Percentiles rank a stretch among this genome's conserved stretches.
These are phyloP conservation scores for Austroboletus niveus DNA, from an alignment of 1,284 basidiomycete genomes.

Conservation along the genomic window DNA sequence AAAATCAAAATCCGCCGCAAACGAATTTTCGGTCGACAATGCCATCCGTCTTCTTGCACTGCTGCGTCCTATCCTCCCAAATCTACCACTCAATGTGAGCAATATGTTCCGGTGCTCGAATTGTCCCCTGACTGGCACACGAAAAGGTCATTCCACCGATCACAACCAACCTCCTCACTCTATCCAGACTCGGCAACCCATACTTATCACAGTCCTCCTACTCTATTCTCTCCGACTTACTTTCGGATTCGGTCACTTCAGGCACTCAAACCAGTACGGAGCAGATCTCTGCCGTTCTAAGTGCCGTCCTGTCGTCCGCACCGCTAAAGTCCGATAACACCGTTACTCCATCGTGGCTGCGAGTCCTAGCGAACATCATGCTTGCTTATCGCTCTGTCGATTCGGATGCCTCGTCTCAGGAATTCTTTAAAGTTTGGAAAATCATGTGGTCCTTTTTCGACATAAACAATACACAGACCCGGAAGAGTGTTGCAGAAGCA, in stretches of 20 bases:
- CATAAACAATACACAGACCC: constrained; percentile 50
- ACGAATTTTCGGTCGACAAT: constrained; percentile 65
- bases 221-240: constrained; percentile 74
- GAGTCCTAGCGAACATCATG: constrained; percentile 69
- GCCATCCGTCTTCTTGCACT: constrained; percentile 83
- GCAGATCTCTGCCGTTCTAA: constrained; percentile 68
- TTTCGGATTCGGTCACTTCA: constrained; percentile 46
- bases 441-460: constrained; percentile 75
- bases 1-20: constrained; percentile 53
- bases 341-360: constrained; percentile 71
- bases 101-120: constrained; percentile 7
- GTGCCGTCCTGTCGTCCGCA: constrained; percentile 71
- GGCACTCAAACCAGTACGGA: constrained; percentile 45
- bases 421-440: constrained; percentile 74
- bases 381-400: constrained; percentile 55
- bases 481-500: constrained; percentile 64
- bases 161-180: constrained; percentile 66
- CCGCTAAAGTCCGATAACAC: constrained; percentile 65
- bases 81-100: constrained; percentile 64
- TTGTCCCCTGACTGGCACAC: constrained; percentile 8
- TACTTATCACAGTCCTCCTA: constrained; percentile 85
- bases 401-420: constrained; percentile 45
- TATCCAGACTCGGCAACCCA: constrained; percentile 80
- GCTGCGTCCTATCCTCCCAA: constrained; percentile 62
- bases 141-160: constrained; percentile 68